Base-by-base conservation (phyloP, 169 alveolate genomes). In the Plasmodium berghei region DNA sequence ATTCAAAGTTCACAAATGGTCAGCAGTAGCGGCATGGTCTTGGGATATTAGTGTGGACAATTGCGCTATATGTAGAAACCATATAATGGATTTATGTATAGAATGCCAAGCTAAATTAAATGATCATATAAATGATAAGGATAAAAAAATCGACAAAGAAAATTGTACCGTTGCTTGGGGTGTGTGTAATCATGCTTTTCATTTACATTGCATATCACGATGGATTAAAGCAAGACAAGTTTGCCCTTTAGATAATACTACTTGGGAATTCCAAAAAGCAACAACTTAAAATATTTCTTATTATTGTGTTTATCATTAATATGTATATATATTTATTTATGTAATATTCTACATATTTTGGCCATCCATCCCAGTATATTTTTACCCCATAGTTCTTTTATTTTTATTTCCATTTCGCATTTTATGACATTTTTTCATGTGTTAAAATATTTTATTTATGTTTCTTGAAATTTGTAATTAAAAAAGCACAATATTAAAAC, bases 101-200 rank as follows among this genome's bases (percentile, higher is more conserved):
- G 99, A 98, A 89, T 98, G 99, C 85, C 99, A 98, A 94, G 99
- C 99, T 20, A 94, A 96, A 54, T 93, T 93, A 86, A 96, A 93
- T 34, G 94, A 94, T 22, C 26, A 72, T 67, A 87, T 64, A 40
- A 88, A 74, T 49, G 83, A 75, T 56, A 61, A 67, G 42, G 66
- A 63, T 40, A 90, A 92, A 88, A 70, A 88, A 89, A 73, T 72
- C 92, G 93, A 94, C 80, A 91, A 88, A 86, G 98, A 96, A 58
- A 99, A 97, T 74, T 98, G 99, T 90, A 96, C 99, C n/a, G 99
- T 98, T 24, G 99, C 99, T n/a, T 98, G 99, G 99, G 99, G 99
- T 26, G 98, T 96, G 26, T 98, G 99, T 89, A 98, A 98, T 92
- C 99, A 98, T 90, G 99, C 99, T 56, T 98, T 98, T 95, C 99